Evolutionary conservation across 331 rosid genomes (phyloP).

Genomic region (Malus hybrid): DNA sequence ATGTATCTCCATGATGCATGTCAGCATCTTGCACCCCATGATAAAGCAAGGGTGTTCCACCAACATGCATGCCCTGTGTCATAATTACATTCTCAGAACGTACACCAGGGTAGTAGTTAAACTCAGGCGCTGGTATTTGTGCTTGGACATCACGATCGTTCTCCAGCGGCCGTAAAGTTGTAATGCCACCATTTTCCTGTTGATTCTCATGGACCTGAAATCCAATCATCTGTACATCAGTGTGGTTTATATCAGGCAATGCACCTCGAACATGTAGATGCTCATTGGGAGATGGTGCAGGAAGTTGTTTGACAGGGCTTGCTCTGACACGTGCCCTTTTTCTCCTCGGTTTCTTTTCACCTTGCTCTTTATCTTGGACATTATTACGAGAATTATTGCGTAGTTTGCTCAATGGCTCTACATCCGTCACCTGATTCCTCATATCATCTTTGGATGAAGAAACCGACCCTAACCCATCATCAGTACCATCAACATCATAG

Average conservation of each 20-base stretch:
- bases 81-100: conserved; percentile 33
- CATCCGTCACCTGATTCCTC: conserved; percentile 40
- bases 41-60: conserved; percentile 46
- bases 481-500: conserved; percentile 67
- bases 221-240: conserved; percentile 34
- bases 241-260: conserved; percentile 34
- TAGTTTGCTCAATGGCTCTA: conserved; percentile 41
- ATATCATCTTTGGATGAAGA: conserved; percentile 77
- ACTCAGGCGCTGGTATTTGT: conserved; percentile 32
- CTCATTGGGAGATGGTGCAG: conserved; percentile 30
- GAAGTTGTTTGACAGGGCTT: conserved; percentile 9
- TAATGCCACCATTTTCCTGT: conserved; percentile 22
- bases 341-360: conserved; percentile 24
- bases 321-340: conserved; percentile 27
- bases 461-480: conserved; percentile 69
- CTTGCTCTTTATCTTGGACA: conserved; percentile 36
- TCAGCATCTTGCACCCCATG: conserved; percentile 46
- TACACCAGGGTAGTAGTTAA: conserved; percentile 32
- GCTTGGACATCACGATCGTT: conserved; percentile 32
- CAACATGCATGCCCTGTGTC: conserved; percentile 44
- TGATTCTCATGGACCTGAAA: conserved; percentile 34
- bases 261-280: conserved; percentile 23
- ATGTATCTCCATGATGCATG: conserved; percentile 34
- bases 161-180: conserved; percentile 38
- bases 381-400: conserved; percentile 3